These are phyloP conservation scores for Huntiella savannae DNA, from an alignment of 2,329 filamentous ascomycete species.

Conservation along the genomic window DNA sequence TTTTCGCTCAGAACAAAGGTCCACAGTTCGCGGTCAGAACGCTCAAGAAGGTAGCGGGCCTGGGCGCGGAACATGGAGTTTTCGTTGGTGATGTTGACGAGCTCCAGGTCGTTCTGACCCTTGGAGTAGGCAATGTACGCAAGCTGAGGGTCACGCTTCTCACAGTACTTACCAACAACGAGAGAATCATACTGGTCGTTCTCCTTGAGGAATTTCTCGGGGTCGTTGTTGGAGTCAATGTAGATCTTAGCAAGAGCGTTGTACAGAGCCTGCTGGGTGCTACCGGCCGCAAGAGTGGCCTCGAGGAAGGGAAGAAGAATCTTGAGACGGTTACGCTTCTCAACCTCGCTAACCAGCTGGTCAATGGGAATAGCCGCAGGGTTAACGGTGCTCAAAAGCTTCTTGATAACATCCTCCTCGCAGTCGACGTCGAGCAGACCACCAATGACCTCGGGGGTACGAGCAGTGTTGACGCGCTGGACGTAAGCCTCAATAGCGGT, in stretches of 20 bases:
- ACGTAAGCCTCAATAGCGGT: constrained; percentile 97
- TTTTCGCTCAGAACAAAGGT: constrained; percentile 84
- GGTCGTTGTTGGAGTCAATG: constrained; percentile 96
- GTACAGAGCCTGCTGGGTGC: constrained; percentile 90
- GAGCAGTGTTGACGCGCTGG: constrained; percentile 80
- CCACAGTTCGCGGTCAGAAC: constrained; percentile 83
- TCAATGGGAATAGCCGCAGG: constrained; percentile 78
- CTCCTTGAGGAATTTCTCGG: constrained; percentile 91
- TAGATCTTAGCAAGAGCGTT: constrained; percentile 98
- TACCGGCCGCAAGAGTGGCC: constrained; percentile 69
- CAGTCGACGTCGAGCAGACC: constrained; percentile 92
- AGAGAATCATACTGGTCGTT: constrained; percentile 93
- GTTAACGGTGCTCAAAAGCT: constrained; percentile 67
- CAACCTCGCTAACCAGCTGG: constrained; percentile 84
- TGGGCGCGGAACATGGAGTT: constrained; percentile 99
- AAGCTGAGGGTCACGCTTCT: constrained; percentile 92
- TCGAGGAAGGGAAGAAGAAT: constrained; percentile 90
- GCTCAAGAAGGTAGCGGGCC: constrained; percentile 81
- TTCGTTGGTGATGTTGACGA: constrained; percentile 96
- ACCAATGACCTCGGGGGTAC: constrained; percentile 83
- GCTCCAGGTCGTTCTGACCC: constrained; percentile 89
- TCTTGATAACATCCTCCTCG: constrained; percentile 91
- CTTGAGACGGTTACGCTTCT: constrained; percentile 88
- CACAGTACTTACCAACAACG: constrained; percentile 88
- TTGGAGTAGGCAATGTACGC: constrained; percentile 91